Evolutionary conservation across 257 asterid species (phyloP).

Genomic region (Primulina huaijiensis): DNA sequence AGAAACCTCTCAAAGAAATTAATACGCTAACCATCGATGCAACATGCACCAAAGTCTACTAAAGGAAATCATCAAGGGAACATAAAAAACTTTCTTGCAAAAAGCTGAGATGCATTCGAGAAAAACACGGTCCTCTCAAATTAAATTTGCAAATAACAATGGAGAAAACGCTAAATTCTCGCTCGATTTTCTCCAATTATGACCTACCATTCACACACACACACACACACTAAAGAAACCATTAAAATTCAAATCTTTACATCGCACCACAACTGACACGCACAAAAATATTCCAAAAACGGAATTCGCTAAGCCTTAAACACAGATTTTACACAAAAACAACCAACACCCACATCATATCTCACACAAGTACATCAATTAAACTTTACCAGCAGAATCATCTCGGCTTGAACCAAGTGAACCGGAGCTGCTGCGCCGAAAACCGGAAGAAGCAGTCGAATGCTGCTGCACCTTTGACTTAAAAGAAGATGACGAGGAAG

Average conservation of each 20-base stretch:
- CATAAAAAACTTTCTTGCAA: constrained; percentile 13
- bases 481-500: constrained; percentile 45
- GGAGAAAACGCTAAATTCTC: neutral
- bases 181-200: neutral
- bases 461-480: constrained; percentile 43
- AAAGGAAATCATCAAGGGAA: constrained; percentile 1
- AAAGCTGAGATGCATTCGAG: constrained; percentile 7
- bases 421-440: constrained; percentile 51
- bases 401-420: constrained; percentile 36
- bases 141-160: neutral
- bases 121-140: neutral
- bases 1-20: neutral
- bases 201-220: neutral
- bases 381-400: constrained; percentile 41
- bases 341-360: constrained; percentile 20
- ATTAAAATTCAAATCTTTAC: constrained; percentile 19
- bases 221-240: neutral
- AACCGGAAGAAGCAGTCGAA: constrained; percentile 28
- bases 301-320: neutral
- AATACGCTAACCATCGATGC: constrained; percentile 3
- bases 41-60: constrained; percentile 12
- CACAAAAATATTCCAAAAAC: neutral
- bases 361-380: constrained; percentile 13
- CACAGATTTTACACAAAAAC: neutral
- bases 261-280: neutral